These are phyloP conservation scores for Stephania yunnanensis DNA, from an alignment of 164 flowering plant species.

Conservation along the genomic window DNA sequence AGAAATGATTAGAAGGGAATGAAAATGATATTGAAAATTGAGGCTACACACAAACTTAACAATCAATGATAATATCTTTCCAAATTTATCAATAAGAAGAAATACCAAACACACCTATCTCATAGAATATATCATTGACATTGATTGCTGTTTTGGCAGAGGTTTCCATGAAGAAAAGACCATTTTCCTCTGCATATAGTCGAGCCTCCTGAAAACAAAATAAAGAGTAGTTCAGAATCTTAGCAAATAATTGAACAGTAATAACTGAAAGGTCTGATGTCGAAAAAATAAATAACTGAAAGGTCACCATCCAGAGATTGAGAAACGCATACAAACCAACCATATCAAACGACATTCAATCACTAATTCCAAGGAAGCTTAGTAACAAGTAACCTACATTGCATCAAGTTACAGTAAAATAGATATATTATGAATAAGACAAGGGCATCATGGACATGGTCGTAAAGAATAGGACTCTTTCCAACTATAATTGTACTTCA, in stretches of 20 bases:
- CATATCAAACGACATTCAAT: not conserved
- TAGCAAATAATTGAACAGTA: conserved; percentile 6
- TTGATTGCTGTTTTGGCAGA: conserved; percentile 79
- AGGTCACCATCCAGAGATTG: not conserved
- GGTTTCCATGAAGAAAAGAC: conserved; percentile 83
- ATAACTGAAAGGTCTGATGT: not conserved
- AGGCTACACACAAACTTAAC: not conserved
- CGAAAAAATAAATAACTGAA: not conserved
- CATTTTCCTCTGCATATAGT: conserved; percentile 71
- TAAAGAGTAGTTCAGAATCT: not conserved
- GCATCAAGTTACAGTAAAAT: not conserved
- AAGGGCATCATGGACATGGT: no score
- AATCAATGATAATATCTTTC: not conserved
- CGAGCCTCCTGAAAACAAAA: conserved; percentile 58
- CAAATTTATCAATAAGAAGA: not conserved
- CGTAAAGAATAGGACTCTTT: no score
- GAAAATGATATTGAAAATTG: not conserved
- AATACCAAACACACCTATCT: conserved; percentile 53
- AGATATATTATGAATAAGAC: not conserved
- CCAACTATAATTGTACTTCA: no score
- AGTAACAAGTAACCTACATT: not conserved
- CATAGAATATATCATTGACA: conserved; percentile 75
- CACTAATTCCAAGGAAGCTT: conserved; percentile 1
- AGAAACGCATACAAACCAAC: not conserved
- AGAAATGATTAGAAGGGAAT: not conserved